Evolutionary conservation across 345 rosid species (phyloP), one percentile per base, ranked within the genome.

Genomic region (Eucalyptus fibrosa): DNA sequence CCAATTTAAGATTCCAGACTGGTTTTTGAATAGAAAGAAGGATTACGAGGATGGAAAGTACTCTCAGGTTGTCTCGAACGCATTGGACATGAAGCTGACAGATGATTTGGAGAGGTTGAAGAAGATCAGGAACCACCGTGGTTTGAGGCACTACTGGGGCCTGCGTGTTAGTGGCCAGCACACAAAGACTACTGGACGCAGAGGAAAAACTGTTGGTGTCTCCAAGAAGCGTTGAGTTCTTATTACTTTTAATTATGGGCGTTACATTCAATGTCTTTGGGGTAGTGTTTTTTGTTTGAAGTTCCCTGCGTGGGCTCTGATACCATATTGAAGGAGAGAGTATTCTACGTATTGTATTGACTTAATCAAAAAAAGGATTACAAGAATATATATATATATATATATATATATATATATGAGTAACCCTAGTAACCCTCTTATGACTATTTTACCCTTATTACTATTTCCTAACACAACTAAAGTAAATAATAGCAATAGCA

Each of bases 71-170:
- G 89, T 88, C 89, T 88, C 89, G 1, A 88, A 88, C 10, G 89
- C 89, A 59, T 77, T 88, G 32, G 89, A 88, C 89, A 88, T 88
- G 89, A 88, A 88, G 89, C n/a, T 88, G 89, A 69, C 86, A 40
- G 89, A 88, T 88, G 89, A 88, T 69, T 49, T 88, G 89, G 89
- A 88, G 82, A 69, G 89, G 40, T 72, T 88, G 83, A 88, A 88
- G 89, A 88, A 88, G 89, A 88, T 88, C 45, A 97, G 99, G 91
- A 97, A 96, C 94, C 99, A 96, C 77, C 99, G 99, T 90, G 99
- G 99, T 90, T 93, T 97, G 90, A 96, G 99, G 89, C 99, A 97
- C 93, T 97, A 97, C 93, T 97, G 99, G 99, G 99, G 99, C 86
- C 97, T 97, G n/a, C 97, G 99, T 28, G 99, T 97, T 23, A 95